Base-by-base conservation (phyloP, 192 early-diverging fungal species). In the Dissophora globulifera region DNA sequence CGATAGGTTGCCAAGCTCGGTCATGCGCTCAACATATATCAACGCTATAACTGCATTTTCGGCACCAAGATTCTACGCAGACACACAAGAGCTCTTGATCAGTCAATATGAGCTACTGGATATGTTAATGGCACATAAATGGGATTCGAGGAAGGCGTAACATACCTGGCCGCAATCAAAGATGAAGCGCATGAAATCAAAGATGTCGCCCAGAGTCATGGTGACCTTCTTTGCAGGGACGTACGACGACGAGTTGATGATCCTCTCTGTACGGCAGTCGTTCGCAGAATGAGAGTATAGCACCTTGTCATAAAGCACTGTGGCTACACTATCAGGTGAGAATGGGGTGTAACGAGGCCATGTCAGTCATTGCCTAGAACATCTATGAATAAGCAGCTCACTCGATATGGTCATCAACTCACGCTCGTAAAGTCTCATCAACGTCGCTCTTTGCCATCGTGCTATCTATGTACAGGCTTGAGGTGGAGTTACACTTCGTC, bases 21-120 rank as follows among this genome's bases (percentile, higher is more conserved):
- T 82, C 85, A 94, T 90, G 9, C 92, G 78, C 55, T 92, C 84
- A 27, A 93, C 81, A 57, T 94, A 94, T 4, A 90, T 87, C 79
- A 76, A 17, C 12, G 71, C 85, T 27, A 91, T 90, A 16, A 89
- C 82, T 1, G 83, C 86, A 66, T 82, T 86, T 67, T 91, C 90
- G 7, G 81, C 83, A 4, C 75, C 78, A 4, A 91, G 78, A 20
- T 76, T 76, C 71, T 76, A 61, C 27, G n/a, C n/a, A 10, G n/a
- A n/a, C n/a, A n/a, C n/a, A n/a, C n/a, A n/a, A n/a, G n/a, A n/a
- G n/a, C n/a, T n/a, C n/a, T n/a, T n/a, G n/a, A n/a, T n/a, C 16
- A 16, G 59, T 48, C 2, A 61, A 33, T 11, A 4, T 43, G 41
- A 17, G 17, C 4, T 42, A 42, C 0, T 7, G 22, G 4, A 1